phyloP scores from a whole-genome alignment of 495 filamentous ascomycete genomes.

The Aspergillus bertholletiae region DNA sequence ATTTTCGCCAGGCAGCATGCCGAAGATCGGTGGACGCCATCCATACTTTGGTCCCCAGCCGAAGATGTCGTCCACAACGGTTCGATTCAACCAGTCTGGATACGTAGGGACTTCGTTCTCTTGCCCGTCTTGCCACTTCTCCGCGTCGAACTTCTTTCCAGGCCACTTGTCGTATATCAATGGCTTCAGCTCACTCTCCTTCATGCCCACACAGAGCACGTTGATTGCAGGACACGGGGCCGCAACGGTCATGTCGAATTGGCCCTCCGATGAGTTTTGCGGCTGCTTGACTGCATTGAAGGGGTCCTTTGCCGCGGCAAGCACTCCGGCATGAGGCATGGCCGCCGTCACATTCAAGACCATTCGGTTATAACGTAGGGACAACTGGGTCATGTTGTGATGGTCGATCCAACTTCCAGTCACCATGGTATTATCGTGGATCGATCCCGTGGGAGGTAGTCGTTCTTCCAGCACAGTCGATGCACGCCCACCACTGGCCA shows the following conservation, averaged over 20 bases:
- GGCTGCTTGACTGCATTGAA: conserved; percentile 66
- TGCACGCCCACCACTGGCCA: conserved; percentile 29
- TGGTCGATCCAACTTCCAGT: conserved; percentile 57
- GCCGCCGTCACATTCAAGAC: conserved; percentile 72
- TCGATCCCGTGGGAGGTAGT: conserved; percentile 50
- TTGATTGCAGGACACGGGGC: conserved; percentile 64
- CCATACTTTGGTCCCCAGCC: conserved; percentile 50
- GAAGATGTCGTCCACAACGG: conserved; percentile 67
- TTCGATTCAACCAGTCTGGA: conserved; percentile 48
- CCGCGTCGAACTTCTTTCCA: conserved; percentile 30
- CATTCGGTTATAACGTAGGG: conserved; percentile 42
- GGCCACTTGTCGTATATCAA: conserved; percentile 60
- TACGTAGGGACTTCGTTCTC: conserved; percentile 20
- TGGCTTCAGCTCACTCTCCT: conserved; percentile 51
- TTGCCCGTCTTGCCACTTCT: conserved; percentile 20
- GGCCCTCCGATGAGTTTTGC: conserved; percentile 58
- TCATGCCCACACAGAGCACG: conserved; percentile 65
- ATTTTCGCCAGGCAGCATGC: conserved; percentile 53
- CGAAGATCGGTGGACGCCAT: conserved; percentile 59
- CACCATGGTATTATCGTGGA: conserved; percentile 65
- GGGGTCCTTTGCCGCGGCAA: conserved; percentile 53
- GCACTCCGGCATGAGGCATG: conserved; percentile 67
- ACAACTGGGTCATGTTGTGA: conserved; percentile 43
- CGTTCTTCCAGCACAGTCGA: conserved; percentile 36
- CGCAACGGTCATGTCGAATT: conserved; percentile 61